phyloP scores from a whole-genome alignment of 257 asterid genomes.

The Solanum neorickii region DNA sequence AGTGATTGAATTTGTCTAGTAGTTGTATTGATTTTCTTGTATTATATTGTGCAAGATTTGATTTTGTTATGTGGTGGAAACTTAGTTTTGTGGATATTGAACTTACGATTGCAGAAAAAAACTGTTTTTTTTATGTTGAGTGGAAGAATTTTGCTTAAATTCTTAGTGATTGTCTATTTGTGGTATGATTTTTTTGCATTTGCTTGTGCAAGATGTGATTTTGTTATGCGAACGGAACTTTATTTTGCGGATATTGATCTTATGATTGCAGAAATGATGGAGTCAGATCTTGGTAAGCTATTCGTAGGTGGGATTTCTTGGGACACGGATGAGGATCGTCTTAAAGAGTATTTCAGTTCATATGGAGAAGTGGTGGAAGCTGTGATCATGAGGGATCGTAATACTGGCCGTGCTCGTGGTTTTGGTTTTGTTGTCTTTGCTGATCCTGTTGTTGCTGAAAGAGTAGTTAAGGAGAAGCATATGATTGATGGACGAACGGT shows the following conservation, averaged over 20 bases:
- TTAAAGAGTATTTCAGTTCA: slow-evolving; percentile 52
- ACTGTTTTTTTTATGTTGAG: slow-evolving; percentile 21
- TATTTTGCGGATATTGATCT: background rate
- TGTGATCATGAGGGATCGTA: slow-evolving; percentile 79
- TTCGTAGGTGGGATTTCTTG: slow-evolving; percentile 93
- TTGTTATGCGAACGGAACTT: background rate
- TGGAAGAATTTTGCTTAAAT: slow-evolving; percentile 23
- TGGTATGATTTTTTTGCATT: background rate
- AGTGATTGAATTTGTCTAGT: background rate
- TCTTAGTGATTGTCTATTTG: background rate
- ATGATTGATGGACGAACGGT: slow-evolving; percentile 68
- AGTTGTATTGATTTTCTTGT: background rate
- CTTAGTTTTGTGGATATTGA: background rate
- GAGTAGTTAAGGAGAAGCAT: slow-evolving; percentile 76
- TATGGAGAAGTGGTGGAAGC: slow-evolving; percentile 78
- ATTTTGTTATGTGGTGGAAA: background rate
- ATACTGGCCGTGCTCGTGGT: slow-evolving; percentile 82
- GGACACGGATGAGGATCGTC: slow-evolving; percentile 86
- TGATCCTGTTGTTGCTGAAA: slow-evolving; percentile 61
- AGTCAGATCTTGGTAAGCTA: slow-evolving; percentile 73
- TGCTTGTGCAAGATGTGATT: background rate
- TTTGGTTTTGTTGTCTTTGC: slow-evolving; percentile 74
- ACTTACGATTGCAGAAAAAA: slow-evolving; percentile 20
- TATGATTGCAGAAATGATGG: slow-evolving; percentile 52
- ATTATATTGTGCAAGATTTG: background rate